Percentiles rank a stretch among this genome's conserved stretches.
Conservation (phyloP, 2,329 filamentous ascomycete genomes). For the Trichoderma oligosporum region DNA sequence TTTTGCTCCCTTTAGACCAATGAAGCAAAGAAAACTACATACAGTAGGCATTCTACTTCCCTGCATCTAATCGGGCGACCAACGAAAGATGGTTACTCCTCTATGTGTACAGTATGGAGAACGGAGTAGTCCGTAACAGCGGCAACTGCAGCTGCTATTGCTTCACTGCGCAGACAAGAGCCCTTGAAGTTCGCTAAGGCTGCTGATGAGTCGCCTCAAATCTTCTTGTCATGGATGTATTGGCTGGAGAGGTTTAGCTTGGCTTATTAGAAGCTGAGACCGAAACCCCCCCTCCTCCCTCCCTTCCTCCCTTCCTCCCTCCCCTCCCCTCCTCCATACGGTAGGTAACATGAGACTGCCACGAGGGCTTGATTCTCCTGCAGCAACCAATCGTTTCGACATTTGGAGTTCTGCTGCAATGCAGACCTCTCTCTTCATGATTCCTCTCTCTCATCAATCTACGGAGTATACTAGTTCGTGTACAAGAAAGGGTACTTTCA, state of each 20-base stretch:
- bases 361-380: conserved; percentile 2
- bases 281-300: background rate
- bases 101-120: background rate
- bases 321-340: too few species aligned
- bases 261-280: background rate
- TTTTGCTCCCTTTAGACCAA: background rate
- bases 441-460: background rate
- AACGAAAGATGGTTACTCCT: conserved; percentile 8
- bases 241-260: background rate
- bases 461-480: too few species aligned
- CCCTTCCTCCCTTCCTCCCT: too few species aligned
- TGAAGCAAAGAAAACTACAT: background rate
- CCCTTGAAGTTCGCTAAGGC: background rate
- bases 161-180: conserved; percentile 2
- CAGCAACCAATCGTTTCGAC: conserved; percentile 2
- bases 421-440: background rate
- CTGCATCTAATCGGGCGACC: background rate
- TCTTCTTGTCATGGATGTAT: background rate
- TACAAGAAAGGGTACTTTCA: too few species aligned
- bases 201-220: background rate
- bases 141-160: conserved; percentile 3
- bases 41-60: background rate
- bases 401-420: background rate
- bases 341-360: conserved; percentile 9
- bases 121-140: conserved; percentile 4